phyloP scores from a whole-genome alignment of 805 yeast genomes.

The Candida peoriensis region DNA sequence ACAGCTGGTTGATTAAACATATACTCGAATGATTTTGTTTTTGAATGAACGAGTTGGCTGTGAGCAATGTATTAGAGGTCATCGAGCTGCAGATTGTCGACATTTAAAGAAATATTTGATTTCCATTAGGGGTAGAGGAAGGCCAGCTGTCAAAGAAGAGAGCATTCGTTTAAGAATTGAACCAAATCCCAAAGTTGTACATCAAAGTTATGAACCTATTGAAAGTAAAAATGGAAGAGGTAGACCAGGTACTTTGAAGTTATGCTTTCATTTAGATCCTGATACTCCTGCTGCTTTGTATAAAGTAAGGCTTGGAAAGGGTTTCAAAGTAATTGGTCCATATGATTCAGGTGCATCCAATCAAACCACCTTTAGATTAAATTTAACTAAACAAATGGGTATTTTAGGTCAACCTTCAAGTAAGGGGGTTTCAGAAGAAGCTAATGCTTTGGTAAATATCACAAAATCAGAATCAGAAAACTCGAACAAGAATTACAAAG shows the following conservation, averaged over 20 bases:
- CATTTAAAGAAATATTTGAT: slow-evolving; percentile 78
- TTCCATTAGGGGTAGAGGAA: slow-evolving; percentile 82
- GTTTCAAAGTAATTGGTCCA: slow-evolving; percentile 12
- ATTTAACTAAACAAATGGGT: no score
- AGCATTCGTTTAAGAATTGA: slow-evolving; percentile 15
- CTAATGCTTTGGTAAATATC: no score
- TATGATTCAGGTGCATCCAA: no score
- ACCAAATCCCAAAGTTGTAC: slow-evolving; percentile 5
- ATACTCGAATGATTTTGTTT: slow-evolving; percentile 78
- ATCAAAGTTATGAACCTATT: slow-evolving; percentile 11
- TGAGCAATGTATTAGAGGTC: slow-evolving; percentile 86
- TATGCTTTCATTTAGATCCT: slow-evolving; percentile 15
- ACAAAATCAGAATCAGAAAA: no score
- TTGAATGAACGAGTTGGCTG: slow-evolving; percentile 82
- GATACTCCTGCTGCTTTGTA: slow-evolving; percentile 7
- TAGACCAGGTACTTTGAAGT: slow-evolving; percentile 5
- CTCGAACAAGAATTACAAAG: no score
- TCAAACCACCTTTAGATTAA: no score
- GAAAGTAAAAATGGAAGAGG: slow-evolving; percentile 14
- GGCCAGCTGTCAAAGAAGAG: slow-evolving; percentile 51
- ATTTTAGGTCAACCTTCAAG: no score
- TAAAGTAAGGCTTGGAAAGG: slow-evolving; percentile 11
- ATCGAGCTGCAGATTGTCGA: slow-evolving; percentile 79
- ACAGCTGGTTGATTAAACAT: no score
- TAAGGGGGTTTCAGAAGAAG: no score